These are phyloP conservation scores for Russula compacta DNA, from an alignment of 768 basidiomycete species.

Conservation along the genomic window DNA sequence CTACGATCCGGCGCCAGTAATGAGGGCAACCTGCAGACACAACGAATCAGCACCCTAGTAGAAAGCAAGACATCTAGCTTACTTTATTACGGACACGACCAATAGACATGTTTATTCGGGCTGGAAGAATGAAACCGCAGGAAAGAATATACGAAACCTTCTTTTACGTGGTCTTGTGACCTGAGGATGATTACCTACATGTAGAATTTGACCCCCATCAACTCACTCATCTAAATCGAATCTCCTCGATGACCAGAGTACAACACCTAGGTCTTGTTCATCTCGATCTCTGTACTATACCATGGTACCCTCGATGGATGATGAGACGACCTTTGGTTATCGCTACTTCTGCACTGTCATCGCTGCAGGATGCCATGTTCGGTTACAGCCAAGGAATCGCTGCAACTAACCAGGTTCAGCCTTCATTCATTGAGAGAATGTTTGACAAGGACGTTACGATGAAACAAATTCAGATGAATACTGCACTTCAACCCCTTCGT, in stretches of 20 bases:
- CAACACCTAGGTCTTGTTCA: background rate
- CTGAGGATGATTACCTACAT: no score
- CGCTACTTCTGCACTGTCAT: conserved; percentile 43
- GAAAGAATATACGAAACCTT: no score
- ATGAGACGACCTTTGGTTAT: conserved; percentile 41
- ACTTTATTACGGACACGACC: conserved; percentile 65
- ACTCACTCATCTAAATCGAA: background rate
- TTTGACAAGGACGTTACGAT: conserved; percentile 39
- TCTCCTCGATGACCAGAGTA: background rate
- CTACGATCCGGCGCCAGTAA: conserved; percentile 87
- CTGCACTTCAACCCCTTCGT: conserved; percentile 38
- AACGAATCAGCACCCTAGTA: background rate
- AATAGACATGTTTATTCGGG: conserved; percentile 19
- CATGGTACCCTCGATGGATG: conserved; percentile 43
- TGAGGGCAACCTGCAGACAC: conserved; percentile 49
- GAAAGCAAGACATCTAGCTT: conserved; percentile 8
- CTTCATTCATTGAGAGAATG: conserved; percentile 41
- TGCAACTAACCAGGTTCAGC: conserved; percentile 43
- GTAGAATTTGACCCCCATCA: background rate
- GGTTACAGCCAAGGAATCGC: conserved; percentile 48
- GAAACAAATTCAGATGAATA: conserved; percentile 34
- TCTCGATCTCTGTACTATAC: background rate
- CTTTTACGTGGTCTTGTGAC: no score
- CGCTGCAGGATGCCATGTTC: conserved; percentile 49
- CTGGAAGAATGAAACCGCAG: background rate